A percentile compares a stretch with the other conserved stretches of the same genome.
These are phyloP conservation scores for Solanum chacoense DNA, from an alignment of 305 asterid genomes.

Conservation along the genomic window DNA sequence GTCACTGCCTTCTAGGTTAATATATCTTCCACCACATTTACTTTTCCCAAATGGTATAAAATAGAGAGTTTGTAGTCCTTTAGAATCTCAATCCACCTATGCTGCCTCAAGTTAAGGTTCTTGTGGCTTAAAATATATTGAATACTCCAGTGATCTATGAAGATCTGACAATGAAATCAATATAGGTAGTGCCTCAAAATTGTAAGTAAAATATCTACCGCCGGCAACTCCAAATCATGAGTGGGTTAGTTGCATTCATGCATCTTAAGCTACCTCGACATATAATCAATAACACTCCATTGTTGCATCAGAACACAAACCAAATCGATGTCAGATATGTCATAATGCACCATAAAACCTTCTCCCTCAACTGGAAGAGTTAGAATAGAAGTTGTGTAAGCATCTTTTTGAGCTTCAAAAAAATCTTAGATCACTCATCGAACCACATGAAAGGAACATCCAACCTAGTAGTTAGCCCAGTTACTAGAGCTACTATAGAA, in stretches of 20 bases:
- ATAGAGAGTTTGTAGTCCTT: not conserved
- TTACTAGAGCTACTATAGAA: not conserved
- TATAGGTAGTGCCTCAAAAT: not conserved
- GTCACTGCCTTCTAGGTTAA: not conserved
- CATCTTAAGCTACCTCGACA: not conserved
- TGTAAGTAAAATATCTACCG: not conserved
- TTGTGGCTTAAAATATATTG: not conserved
- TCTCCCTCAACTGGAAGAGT: not conserved
- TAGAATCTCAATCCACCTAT: not conserved
- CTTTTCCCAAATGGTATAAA: not conserved
- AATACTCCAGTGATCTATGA: not conserved
- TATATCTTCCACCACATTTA: not conserved
- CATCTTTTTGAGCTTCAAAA: not conserved
- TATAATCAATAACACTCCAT: not conserved
- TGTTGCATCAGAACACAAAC: not conserved
- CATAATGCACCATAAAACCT: not conserved
- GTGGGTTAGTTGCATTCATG: not conserved
- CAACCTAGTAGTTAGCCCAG: not conserved
- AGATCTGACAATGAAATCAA: not conserved
- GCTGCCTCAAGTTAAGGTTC: not conserved
- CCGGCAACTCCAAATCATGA: not conserved
- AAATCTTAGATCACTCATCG: not conserved
- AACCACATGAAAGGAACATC: not conserved
- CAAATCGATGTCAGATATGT: not conserved
- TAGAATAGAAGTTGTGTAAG: not conserved